Conservation (phyloP, 768 basidiomycete genomes). For the Ramaria rubella region DNA sequence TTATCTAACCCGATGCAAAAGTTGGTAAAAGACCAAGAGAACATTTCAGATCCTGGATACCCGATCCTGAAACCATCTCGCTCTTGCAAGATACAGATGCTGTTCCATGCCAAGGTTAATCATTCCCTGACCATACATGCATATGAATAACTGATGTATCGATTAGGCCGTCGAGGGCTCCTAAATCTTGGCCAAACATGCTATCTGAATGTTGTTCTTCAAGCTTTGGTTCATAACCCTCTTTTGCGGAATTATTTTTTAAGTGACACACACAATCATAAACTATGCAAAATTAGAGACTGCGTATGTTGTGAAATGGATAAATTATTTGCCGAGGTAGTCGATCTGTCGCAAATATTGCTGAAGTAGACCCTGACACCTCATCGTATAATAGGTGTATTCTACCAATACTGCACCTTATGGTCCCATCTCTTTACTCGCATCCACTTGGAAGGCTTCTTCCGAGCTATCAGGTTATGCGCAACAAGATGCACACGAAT, state of each 20-base stretch:
- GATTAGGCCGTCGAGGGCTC: slow-evolving; percentile 69
- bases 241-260: slow-evolving; percentile 85
- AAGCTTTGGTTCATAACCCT: slow-evolving; percentile 85
- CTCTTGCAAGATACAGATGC: slow-evolving; percentile 43
- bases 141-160: neutral
- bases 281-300: slow-evolving; percentile 57
- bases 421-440: slow-evolving; percentile 78
- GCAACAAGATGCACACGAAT: slow-evolving; percentile 92
- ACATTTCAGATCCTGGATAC: slow-evolving; percentile 45
- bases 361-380: neutral
- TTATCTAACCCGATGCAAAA: slow-evolving; percentile 16
- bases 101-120: slow-evolving; percentile 70
- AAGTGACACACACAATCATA: slow-evolving; percentile 79
- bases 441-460: slow-evolving; percentile 74
- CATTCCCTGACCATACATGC: slow-evolving; percentile 5
- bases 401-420: slow-evolving; percentile 50
- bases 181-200: slow-evolving; percentile 91
- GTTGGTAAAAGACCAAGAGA: slow-evolving; percentile 39
- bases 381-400: slow-evolving; percentile 34
- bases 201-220: slow-evolving; percentile 88
- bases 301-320: slow-evolving; percentile 96
- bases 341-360: neutral
- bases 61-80: slow-evolving; percentile 33
- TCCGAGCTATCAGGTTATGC: slow-evolving; percentile 84
- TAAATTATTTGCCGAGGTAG: slow-evolving; percentile 67